These are phyloP conservation scores for Penicillium sp. DNA, from an alignment of 2,329 filamentous ascomycete species.

Conservation along the genomic window DNA sequence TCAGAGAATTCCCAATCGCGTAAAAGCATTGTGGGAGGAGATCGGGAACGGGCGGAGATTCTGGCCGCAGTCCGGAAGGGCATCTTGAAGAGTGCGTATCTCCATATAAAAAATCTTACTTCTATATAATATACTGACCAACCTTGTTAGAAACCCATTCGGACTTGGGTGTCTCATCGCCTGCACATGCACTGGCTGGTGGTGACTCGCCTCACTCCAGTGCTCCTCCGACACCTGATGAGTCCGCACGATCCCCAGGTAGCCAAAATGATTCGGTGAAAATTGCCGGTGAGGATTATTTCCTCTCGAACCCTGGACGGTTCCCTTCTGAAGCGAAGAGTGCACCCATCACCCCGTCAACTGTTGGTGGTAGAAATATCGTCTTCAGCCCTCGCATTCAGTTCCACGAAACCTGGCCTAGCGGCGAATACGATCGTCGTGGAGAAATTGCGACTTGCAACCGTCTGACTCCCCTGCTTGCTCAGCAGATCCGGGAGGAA, in stretches of 20 bases:
- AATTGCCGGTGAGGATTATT: constrained; percentile 85
- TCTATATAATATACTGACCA: not conserved
- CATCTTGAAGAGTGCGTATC: constrained; percentile 78
- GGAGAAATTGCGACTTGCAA: constrained; percentile 98
- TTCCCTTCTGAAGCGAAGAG: constrained; percentile 73
- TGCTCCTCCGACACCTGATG: constrained; percentile 84
- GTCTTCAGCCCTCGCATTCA: constrained; percentile 88
- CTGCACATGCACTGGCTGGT: constrained; percentile 63
- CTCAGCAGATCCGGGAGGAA: constrained; percentile 99
- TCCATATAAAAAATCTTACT: not conserved
- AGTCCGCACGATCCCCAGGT: constrained; percentile 60
- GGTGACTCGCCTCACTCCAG: constrained; percentile 81
- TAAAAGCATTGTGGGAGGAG: constrained; percentile 88
- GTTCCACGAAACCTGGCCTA: constrained; percentile 95
- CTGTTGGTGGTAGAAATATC: constrained; percentile 52
- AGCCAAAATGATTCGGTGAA: constrained; percentile 68
- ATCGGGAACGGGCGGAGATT: constrained; percentile 86
- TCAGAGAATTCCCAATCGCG: constrained; percentile 57
- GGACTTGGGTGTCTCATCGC: constrained; percentile 67
- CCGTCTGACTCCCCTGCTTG: constrained; percentile 90
- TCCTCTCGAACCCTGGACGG: constrained; percentile 67
- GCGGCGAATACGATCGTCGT: constrained; percentile 90
- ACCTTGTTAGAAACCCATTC: constrained; percentile 44
- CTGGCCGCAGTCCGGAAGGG: constrained; percentile 91
- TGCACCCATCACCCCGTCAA: constrained; percentile 72